Evolutionary conservation across 2,329 filamentous ascomycete genomes (phyloP), one percentile per base, ranked within the genome.

Genomic region (Pseudocercospora fijiensis): DNA sequence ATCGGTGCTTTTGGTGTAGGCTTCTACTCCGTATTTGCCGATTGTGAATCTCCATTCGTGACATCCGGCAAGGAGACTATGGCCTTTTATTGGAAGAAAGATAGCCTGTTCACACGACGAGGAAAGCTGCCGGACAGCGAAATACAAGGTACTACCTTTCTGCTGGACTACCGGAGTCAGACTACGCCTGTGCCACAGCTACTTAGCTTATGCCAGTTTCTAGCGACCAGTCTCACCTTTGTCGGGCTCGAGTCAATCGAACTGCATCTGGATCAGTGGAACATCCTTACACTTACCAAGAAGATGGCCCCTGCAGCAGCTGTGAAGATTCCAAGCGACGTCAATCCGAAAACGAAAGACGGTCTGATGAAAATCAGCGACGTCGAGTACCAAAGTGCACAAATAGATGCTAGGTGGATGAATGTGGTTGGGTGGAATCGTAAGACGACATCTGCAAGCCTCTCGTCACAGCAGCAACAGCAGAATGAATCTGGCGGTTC

Each of bases 1-100:
- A 99, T 99, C 72, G 95, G 95, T 60, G 96, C 95, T 3, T 99
- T 99, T 76, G 95, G 95, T 69, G 95, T 99, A 30, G 95, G 95
- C 2, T 99, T 99, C 80, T 99, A 99, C 83, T 96, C 91, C 76
- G 94, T 98, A 43, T 99, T 99, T 76, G 91, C 95, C 66, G 95
- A 99, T 76, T 99, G 94, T 76, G 96, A 99, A 78, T 92, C 97
- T 71, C 95, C 95, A 0, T 98, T 99, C 74, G 90, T 99, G 68
- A 95, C 92, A 69, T 98, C 94, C 0, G 95, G 95, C 0, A 86
- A 85, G 66, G 89, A 96, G 78, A 93, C 92, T 41, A 97, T 99
- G 91, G 94, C 94, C 0, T 99, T 99, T 75, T 99, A 97, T 80
- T 99, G 95, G 96, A 98, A 97, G 77, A 93, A 90, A n/a, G 98